Conservation (phyloP, 352 stramenopile genomes). For the Thalassiosira oceanica region DNA sequence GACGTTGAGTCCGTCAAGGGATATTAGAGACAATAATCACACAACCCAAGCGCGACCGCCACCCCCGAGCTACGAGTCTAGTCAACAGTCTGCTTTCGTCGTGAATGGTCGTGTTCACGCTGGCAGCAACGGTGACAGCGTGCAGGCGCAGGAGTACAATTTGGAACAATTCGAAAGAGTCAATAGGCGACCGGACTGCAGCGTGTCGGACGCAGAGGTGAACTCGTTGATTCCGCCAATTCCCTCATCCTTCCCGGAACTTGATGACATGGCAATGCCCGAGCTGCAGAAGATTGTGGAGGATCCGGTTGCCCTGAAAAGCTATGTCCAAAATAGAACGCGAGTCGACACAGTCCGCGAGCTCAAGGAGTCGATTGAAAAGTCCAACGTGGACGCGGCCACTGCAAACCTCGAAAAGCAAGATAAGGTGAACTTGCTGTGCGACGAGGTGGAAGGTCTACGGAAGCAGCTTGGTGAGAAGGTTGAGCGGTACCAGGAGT, state of each 20-base stretch:
- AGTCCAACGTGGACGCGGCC: slow-evolving; percentile 58
- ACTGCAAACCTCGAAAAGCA: slow-evolving; percentile 54
- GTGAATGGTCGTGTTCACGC: neutral
- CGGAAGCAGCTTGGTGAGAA: slow-evolving; percentile 49
- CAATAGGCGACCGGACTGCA: neutral
- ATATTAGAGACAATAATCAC: too few relatives aligned
- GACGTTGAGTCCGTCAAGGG: slow-evolving; percentile 15
- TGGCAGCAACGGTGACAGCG: slow-evolving; percentile 6
- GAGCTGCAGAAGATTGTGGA: slow-evolving; percentile 59
- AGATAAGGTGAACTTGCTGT: slow-evolving; percentile 42
- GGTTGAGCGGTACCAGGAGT: slow-evolving; percentile 53
- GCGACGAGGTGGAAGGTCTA: slow-evolving; percentile 36
- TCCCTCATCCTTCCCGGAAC: slow-evolving; percentile 58
- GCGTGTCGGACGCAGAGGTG: slow-evolving; percentile 21
- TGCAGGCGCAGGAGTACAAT: neutral
- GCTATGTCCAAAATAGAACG: slow-evolving; percentile 50
- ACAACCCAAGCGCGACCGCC: neutral
- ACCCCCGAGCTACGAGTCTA: neutral
- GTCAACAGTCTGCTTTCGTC: neutral
- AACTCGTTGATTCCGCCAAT: slow-evolving; percentile 53
- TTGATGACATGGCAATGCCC: slow-evolving; percentile 52
- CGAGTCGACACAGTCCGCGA: slow-evolving; percentile 48
- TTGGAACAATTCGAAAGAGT: slow-evolving; percentile 1
- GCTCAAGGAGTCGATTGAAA: slow-evolving; percentile 45
- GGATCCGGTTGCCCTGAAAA: slow-evolving; percentile 54